phyloP scores from a whole-genome alignment of 352 stramenopile species.

The Globisporangium spinosum region DNA sequence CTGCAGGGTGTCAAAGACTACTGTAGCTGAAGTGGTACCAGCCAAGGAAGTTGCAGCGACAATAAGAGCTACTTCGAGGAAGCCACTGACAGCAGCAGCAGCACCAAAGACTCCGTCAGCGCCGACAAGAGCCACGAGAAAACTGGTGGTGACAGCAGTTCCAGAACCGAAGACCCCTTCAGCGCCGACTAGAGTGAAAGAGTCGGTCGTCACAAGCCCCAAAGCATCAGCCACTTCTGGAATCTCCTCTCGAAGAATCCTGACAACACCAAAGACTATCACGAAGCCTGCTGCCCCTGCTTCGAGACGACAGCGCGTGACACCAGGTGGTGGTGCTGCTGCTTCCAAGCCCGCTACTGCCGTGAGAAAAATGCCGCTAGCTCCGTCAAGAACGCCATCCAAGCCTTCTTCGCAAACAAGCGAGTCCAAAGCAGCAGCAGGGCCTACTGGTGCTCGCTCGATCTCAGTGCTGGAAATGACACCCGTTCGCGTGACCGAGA shows the following conservation, averaged over 20 bases:
- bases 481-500: constrained; percentile 14
- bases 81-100: neutral
- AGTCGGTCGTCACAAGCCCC: constrained; percentile 4
- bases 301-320: constrained; percentile 10
- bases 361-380: constrained; percentile 16
- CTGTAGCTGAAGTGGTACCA: neutral
- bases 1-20: constrained; percentile 32
- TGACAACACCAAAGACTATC: constrained; percentile 17
- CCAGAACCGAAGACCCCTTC: constrained; percentile 5
- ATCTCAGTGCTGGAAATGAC: constrained; percentile 21
- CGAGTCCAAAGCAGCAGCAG: neutral
- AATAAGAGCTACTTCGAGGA: neutral
- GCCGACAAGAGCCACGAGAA: neutral
- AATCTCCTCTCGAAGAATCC: constrained; percentile 12
- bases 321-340: neutral
- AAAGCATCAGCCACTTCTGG: neutral
- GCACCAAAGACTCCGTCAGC: constrained; percentile 5
- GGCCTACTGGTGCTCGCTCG: neutral
- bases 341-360: neutral
- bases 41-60: neutral
- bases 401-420: neutral
- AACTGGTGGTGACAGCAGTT: neutral
- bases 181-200: constrained; percentile 1
- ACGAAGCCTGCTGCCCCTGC: constrained; percentile 6
- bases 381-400: constrained; percentile 7